Evolutionary conservation across 2,329 filamentous ascomycete species (phyloP), one percentile per base, ranked within the genome.

Genomic region (Fusarium robinianum): DNA sequence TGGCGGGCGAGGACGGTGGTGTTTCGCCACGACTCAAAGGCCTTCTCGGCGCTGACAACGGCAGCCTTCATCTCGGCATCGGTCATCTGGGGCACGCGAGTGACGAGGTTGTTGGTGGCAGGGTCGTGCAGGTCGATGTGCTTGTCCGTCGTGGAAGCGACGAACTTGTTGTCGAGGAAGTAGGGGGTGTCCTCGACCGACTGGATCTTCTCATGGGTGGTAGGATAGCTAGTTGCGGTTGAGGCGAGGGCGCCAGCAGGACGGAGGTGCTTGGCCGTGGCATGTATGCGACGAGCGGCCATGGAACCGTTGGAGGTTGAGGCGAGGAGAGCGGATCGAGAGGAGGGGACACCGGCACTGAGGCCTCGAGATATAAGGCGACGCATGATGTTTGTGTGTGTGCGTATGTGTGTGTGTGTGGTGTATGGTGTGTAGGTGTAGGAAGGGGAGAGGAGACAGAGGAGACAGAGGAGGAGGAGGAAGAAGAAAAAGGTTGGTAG

Each of bases 111-210:
- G 75, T 91, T 92, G 60, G 88, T 92, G 34, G 88, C 88, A 14
- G 88, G 88, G 70, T 94, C 88, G 70, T 88, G 75, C 54, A 94
- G 74, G 62, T 90, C 86, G 66, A 92, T 90, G 77, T 84, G 90
- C 71, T 85, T 75, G 48, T 81, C 78, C 18, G 88, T 76, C 61
- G 77, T 70, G 12, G 87, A 91, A 35, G 78, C 70, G 41, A 84
- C 72, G 65, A 92, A 90, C 67, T 86, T 72, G 72, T 94, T 94
- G 76, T 94, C 80, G 58, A 94, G 66, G 67, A 94, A 94, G 74
- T 87, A 90, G 18, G 83, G 85, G 10, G 88, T 92, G 66, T 91
- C 81, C 59, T 78, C 71, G 24, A 86, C 83, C 46, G 80, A 69
- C 57, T 78, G 63, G 60, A 90, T 83, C 72, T 82, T 83, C 40